These are phyloP conservation scores for Myxozyma mucilagina DNA, from an alignment of 805 yeast species.

Conservation along the genomic window DNA sequence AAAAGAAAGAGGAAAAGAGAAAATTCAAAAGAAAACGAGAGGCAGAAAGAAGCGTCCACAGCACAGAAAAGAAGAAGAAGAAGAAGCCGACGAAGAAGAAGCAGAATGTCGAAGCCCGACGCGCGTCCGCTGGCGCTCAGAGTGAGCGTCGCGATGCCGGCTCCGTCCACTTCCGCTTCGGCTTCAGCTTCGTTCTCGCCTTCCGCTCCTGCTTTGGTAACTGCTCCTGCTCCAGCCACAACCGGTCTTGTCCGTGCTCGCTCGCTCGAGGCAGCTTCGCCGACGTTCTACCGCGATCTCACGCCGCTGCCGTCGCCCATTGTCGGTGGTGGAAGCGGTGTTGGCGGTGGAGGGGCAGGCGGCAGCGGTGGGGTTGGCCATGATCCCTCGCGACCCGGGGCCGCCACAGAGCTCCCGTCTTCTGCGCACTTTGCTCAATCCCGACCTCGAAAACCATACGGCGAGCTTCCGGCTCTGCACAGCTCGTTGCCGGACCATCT, in stretches of 20 bases:
- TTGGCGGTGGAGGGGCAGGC: background rate
- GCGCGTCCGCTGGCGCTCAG: conserved; percentile 9
- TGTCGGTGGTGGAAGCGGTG: conserved; percentile 13
- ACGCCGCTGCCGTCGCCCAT: conserved; percentile 35
- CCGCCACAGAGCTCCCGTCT: conserved; percentile 8
- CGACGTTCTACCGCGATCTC: conserved; percentile 31
- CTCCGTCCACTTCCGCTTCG: background rate
- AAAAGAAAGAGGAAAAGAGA: too few relatives aligned
- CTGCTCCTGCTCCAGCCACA: too few relatives aligned
- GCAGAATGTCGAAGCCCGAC: conserved; percentile 6
- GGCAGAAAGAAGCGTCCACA: background rate
- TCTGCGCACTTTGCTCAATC: background rate
- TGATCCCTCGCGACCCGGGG: conserved; percentile 8
- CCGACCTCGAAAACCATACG: conserved; percentile 1
- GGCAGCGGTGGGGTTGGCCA: conserved; percentile 11
- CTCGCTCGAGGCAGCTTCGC: conserved; percentile 23
- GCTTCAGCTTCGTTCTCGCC: too few relatives aligned
- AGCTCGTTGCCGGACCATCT: conserved; percentile 5
- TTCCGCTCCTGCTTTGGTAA: too few relatives aligned
- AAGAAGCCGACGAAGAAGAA: background rate
- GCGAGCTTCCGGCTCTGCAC: background rate
- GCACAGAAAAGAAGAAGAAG: background rate
- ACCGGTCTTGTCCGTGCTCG: conserved; percentile 20
- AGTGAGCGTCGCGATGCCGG: conserved; percentile 3
- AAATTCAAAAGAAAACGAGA: too few relatives aligned